Base-by-base conservation (phyloP, 169 alveolate species). In the Sarcocystis neurona region DNA sequence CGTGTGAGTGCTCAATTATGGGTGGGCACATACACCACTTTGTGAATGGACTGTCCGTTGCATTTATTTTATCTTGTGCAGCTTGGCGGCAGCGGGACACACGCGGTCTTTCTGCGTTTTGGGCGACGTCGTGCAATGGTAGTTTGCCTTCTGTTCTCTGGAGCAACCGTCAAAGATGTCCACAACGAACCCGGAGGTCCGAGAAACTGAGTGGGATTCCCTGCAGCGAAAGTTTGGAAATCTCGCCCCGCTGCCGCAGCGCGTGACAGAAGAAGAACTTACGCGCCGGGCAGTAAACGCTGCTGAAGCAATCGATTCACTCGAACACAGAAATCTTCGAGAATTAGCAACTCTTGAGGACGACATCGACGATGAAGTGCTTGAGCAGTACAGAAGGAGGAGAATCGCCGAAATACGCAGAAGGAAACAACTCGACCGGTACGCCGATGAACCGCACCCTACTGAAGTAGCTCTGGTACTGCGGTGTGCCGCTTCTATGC, bases 191-290 rank as follows among this genome's bases (percentile, higher is more conserved):
- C 98, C 98, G 10, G 94, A 97, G 5, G 85, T 90, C 30, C 94
- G 94, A 32, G 95, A 97, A 53, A 96, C 98, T 2, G 98, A 96
- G 84, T 96, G 98, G 98, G 98, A 96, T 88, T 97, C 95, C 78
- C 91, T 96, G 86, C 97, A 96, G 95, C 93, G 97, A 60, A 96
- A 95, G 90, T 93, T 91, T 74, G 98, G 98, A 32, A 96, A 96
- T 60, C 91, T 94, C 87, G 96, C 97, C 23, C 95, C 96, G 89
- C 88, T 95, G 6, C 95, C 92, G 63, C 85, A 56, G 68, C 96
- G 91, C 53, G 94, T 93, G 66, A 96, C 96, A 27, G 95, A 96
- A 50, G 98, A 96, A 87, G 96, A 92, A 47, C 89, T 94, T 72
- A 93, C 93, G 58, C 56, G 94, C 53, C 53, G 63, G 79, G 39